Conservation (phyloP, 83 land plant genomes). For the Thuja plicata region DNA sequence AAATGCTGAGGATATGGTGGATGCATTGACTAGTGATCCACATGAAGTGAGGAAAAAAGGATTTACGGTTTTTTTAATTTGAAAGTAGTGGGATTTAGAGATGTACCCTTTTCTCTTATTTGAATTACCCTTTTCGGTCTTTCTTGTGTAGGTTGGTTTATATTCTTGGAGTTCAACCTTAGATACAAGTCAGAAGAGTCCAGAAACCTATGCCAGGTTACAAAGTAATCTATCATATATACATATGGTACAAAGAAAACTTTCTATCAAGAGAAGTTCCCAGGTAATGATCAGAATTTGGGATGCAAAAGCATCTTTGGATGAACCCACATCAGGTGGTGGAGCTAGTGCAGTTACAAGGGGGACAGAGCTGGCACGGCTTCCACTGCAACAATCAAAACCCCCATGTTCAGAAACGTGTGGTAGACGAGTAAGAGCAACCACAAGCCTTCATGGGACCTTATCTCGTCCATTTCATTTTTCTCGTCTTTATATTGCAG, state of each 20-base stretch:
- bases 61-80: not conserved
- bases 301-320: not conserved
- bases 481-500: conserved; percentile 77
- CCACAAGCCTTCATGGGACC: conserved; percentile 32
- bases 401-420: not conserved
- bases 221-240: conserved; percentile 62
- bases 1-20: conserved; percentile 66
- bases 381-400: not conserved
- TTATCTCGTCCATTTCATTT: conserved; percentile 62
- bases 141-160: conserved; percentile 63
- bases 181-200: conserved; percentile 60
- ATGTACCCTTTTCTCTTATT: not conserved
- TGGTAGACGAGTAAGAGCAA: not conserved
- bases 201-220: conserved; percentile 55
- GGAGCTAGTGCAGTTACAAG: not conserved
- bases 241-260: conserved; percentile 57
- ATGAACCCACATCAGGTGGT: not conserved
- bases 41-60: conserved; percentile 49
- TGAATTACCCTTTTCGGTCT: not conserved
- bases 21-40: conserved; percentile 81
- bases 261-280: conserved; percentile 41
- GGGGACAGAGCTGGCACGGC: not conserved
- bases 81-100: not conserved
- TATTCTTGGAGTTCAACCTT: conserved; percentile 54
- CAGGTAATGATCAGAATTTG: conserved; percentile 30